phyloP scores from a whole-genome alignment of 2,329 filamentous ascomycete genomes.

The Colletotrichum abscissum region DNA sequence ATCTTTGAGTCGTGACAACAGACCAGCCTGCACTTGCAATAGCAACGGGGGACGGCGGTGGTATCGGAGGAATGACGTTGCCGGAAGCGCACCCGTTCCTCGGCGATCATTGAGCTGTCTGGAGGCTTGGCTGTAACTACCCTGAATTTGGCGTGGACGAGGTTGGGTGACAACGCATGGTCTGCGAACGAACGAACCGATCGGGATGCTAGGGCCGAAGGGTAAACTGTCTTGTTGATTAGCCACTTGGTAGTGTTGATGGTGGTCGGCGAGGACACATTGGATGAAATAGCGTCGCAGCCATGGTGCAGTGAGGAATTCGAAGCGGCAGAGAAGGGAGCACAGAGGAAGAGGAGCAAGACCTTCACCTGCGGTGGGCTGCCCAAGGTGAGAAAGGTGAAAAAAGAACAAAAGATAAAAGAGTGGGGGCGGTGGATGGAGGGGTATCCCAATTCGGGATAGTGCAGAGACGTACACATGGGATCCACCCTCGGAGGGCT shows the following conservation, averaged over 20 bases:
- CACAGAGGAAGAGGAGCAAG: not conserved
- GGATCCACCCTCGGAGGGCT: not conserved
- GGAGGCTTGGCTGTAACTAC: not conserved
- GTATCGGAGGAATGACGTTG: conserved; percentile 15
- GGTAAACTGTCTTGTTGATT: not conserved
- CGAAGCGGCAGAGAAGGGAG: too few relatives aligned
- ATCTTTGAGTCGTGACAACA: not conserved
- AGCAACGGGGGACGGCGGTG: not conserved
- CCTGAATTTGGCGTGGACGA: not conserved
- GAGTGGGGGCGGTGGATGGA: not conserved
- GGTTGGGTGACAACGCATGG: conserved; percentile 12
- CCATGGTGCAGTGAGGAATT: not conserved
- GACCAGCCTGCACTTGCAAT: not conserved
- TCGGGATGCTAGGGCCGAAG: not conserved
- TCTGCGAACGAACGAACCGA: conserved; percentile 12
- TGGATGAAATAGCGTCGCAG: not conserved
- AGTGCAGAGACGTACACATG: too few relatives aligned
- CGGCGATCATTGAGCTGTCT: not conserved
- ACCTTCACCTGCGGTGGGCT: too few relatives aligned
- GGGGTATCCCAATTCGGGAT: not conserved
- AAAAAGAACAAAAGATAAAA: conserved; percentile 1
- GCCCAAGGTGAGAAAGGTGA: too few relatives aligned
- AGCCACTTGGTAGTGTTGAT: too few relatives aligned
- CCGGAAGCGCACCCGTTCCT: conserved; percentile 7
- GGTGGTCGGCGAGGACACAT: not conserved